These are phyloP conservation scores for Dittrichia graveolens DNA, from an alignment of 129 eudicot genomes.

Conservation along the genomic window DNA sequence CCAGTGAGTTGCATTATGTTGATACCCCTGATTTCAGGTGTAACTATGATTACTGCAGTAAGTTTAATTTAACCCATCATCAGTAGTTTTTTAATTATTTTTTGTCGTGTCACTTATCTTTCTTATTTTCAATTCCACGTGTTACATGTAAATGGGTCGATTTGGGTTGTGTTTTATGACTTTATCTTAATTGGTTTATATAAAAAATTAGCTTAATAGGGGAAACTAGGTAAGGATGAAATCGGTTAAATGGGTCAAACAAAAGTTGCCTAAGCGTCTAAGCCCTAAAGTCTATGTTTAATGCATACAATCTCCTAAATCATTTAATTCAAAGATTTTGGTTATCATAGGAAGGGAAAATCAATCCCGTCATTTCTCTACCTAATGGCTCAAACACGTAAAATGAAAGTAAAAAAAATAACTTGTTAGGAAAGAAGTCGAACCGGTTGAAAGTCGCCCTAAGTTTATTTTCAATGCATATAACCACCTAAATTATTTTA, in stretches of 20 bases:
- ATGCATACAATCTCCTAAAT: background rate
- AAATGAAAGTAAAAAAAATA: too few species aligned
- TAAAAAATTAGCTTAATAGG: too few species aligned
- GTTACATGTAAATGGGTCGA: background rate
- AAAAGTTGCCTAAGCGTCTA: too few species aligned
- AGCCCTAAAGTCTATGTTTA: too few species aligned
- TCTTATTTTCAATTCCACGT: constrained; percentile 1
- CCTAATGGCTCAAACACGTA: too few species aligned
- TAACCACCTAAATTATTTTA: background rate
- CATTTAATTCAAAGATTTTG: too few species aligned
- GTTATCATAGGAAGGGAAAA: too few species aligned
- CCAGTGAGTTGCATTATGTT: constrained; percentile 80
- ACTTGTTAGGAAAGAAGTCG: background rate
- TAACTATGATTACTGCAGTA: constrained; percentile 87
- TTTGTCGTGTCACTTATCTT: background rate
- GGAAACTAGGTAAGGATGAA: background rate
- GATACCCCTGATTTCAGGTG: constrained; percentile 99
- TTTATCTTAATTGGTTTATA: background rate
- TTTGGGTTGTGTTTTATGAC: background rate
- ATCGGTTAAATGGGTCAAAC: background rate
- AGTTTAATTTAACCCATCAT: constrained; percentile 30
- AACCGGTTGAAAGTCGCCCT: background rate
- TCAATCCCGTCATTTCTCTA: too few species aligned
- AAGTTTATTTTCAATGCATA: background rate
- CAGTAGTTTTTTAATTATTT: constrained; percentile 11